Evolutionary conservation across 2,329 filamentous ascomycete genomes (phyloP).

Genomic region (Cytospora piceicola): DNA sequence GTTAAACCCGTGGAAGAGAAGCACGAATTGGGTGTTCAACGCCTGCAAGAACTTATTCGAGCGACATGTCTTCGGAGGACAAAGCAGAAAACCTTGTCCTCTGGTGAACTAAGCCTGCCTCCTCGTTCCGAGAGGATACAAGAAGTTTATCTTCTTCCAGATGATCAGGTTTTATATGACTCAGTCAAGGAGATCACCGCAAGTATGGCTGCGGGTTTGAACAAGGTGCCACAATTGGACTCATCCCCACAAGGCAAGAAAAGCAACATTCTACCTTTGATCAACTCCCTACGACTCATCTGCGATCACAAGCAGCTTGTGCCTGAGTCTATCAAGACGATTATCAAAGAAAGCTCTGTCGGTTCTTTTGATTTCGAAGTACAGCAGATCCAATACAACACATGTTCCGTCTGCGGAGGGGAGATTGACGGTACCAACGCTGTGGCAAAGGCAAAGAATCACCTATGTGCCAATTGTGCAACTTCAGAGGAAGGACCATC

Average conservation of each 20-base stretch:
- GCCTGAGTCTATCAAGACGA: neutral
- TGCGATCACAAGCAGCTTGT: constrained; percentile 1
- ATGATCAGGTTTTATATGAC: neutral
- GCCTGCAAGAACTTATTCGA: constrained; percentile 34
- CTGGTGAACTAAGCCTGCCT: neutral
- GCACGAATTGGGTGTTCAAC: constrained; percentile 28
- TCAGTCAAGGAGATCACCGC: neutral
- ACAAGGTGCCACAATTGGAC: neutral
- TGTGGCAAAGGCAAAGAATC: neutral
- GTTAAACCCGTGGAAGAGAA: constrained; percentile 32
- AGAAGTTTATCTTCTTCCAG: neutral
- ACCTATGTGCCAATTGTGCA: neutral
- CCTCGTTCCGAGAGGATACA: neutral
- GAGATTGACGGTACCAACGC: neutral
- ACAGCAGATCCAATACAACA: neutral
- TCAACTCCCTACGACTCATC: neutral
- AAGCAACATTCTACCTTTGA: neutral
- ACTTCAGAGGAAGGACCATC: neutral
- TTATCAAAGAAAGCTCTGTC: neutral
- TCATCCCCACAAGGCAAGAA: neutral
- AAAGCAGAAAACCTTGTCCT: constrained; percentile 29
- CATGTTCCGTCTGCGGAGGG: neutral
- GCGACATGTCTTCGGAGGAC: constrained; percentile 40
- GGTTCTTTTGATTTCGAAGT: neutral
- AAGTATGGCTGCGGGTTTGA: neutral